Conservation (phyloP, 148 eudicot species). For the Chenopodium album region DNA sequence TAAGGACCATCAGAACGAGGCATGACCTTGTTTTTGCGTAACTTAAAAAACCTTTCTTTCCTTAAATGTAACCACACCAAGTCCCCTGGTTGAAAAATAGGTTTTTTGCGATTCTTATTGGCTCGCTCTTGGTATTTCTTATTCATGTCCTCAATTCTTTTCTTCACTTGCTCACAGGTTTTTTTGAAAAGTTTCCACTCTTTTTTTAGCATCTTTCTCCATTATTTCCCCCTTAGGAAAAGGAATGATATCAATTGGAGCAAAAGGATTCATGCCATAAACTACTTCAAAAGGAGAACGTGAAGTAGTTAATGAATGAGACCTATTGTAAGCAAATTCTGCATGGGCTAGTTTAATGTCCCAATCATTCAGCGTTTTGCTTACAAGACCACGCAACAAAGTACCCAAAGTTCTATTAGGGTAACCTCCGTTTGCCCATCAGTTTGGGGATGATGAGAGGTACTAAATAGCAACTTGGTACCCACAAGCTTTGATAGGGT, state of each 20-base stretch:
- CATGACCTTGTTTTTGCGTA: background rate
- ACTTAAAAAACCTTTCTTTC: background rate
- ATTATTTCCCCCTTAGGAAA: no score
- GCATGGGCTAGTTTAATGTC: no score
- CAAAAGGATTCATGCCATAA: background rate
- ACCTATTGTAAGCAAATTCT: no score
- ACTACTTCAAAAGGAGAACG: background rate
- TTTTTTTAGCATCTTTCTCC: background rate
- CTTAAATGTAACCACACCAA: background rate
- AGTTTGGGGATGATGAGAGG: background rate
- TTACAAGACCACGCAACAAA: background rate
- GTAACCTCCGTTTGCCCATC: background rate
- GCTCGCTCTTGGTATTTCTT: background rate
- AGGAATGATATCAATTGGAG: no score
- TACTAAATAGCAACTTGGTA: background rate
- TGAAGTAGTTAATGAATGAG: no score
- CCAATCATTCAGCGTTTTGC: no score
- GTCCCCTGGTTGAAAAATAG: background rate
- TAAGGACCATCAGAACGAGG: background rate
- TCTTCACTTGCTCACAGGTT: background rate
- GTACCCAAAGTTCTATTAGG: background rate
- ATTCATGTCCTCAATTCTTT: background rate
- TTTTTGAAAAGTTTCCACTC: background rate
- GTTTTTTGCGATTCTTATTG: background rate
- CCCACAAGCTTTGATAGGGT: background rate